These are phyloP conservation scores for Ganoderma leucocontextum DNA, from an alignment of 1,284 basidiomycete genomes.

Conservation along the genomic window DNA sequence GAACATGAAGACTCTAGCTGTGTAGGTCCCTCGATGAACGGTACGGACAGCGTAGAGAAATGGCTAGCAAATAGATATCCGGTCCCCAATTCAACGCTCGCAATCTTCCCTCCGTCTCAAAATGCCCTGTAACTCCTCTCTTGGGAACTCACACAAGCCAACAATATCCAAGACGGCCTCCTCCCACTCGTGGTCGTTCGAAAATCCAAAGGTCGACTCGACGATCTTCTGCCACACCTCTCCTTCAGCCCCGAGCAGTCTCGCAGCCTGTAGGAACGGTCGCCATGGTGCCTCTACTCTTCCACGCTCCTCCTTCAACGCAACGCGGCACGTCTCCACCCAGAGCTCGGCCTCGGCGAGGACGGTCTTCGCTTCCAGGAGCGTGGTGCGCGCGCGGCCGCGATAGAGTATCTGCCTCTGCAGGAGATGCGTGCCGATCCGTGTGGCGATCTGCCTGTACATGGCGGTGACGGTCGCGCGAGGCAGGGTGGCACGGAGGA, in stretches of 20 bases:
- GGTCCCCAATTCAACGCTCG: slow-evolving; percentile 29
- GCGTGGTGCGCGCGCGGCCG: slow-evolving; percentile 65
- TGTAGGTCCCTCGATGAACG: neutral
- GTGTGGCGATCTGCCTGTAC: slow-evolving; percentile 75
- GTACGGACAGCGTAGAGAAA: neutral
- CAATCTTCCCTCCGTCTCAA: slow-evolving; percentile 56
- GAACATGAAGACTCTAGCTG: neutral
- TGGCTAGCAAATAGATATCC: neutral
- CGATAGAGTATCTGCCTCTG: slow-evolving; percentile 86
- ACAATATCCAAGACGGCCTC: slow-evolving; percentile 51
- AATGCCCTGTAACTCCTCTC: slow-evolving; percentile 61
- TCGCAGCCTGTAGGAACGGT: slow-evolving; percentile 70
- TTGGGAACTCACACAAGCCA: slow-evolving; percentile 57
- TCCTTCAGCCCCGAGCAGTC: slow-evolving; percentile 67
- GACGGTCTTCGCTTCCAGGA: slow-evolving; percentile 62
- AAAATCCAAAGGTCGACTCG: slow-evolving; percentile 54
- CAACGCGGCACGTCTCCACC: slow-evolving; percentile 75
- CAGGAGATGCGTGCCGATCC: slow-evolving; percentile 76
- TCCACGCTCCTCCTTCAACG: slow-evolving; percentile 49
- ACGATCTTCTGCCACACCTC: slow-evolving; percentile 54
- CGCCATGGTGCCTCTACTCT: slow-evolving; percentile 72
- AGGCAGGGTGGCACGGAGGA: slow-evolving; percentile 69
- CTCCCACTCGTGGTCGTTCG: slow-evolving; percentile 49
- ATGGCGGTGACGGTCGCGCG: slow-evolving; percentile 59
- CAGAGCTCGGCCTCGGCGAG: slow-evolving; percentile 79